Base-by-base conservation (phyloP, 139 green algal species). In the Coccomyxa sp. region DNA sequence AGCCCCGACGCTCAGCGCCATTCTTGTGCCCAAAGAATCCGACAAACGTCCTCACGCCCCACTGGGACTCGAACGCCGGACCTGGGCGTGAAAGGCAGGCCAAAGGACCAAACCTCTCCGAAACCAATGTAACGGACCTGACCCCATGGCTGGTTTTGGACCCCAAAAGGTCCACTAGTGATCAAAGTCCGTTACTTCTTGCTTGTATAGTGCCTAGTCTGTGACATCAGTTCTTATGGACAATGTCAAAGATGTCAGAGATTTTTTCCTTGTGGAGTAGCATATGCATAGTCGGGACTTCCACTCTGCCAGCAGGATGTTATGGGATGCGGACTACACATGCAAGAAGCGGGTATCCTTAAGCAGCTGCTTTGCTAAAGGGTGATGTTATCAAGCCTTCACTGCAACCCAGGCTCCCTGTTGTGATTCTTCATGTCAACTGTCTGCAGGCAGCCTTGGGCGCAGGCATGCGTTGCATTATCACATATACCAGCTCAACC, bases 401-500 rank as follows among this genome's bases (percentile, higher is more conserved):
- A 71, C 63, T 25, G n/a, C 21, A 71, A 15, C 4, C 21, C 9
- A 3, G 10, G 63, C 63, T 71, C 9, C 21, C 63, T 80, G 3
- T 57, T 13, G 30, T 66, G 76, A 57, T 7, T 30, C 66, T 60
- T 28, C 31, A n/a, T 80, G 30, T 25, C 30, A 80, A n/a, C 27
- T 78, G 25, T 80, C 10, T 67, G 58, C 81, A 84, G 71, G 96
- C 97, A 13, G 97, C 95, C 38, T 94, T 96, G 84, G 93, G 92
- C 14, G 97, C 97, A 0, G 97, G 96, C 80, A 99, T 99, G 97
- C 91, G 89, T 32, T 97, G 93, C 81, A 66, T 97, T 0, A 88
- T 98, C 76, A 98, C 95, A 25, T 96, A 95, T 86, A 93, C 86
- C 51, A 89, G 83, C 82, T 94, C 92, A 85, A 97, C 95, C 13